These are phyloP conservation scores for Nadsonia starkeyi-henricii DNA, from an alignment of 1,139 yeast species.

Conservation along the genomic window DNA sequence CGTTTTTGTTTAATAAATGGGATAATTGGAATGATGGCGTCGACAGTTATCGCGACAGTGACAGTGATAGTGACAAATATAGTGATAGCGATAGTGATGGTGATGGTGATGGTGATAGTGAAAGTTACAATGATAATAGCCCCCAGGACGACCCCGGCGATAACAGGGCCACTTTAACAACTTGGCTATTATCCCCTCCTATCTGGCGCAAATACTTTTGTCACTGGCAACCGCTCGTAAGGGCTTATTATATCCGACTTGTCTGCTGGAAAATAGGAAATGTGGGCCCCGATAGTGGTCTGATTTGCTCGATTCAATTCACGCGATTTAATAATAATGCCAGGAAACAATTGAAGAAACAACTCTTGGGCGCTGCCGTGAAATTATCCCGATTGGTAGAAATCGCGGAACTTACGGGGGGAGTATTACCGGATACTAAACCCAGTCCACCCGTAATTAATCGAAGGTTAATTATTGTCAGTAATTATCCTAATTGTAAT, in stretches of 20 bases:
- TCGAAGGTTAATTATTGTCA: conserved; percentile 30
- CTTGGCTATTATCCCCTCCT: conserved; percentile 38
- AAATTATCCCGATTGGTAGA: conserved; percentile 14
- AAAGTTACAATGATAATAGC: too few species aligned
- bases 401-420: conserved; percentile 8
- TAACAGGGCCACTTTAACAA: conserved; percentile 30
- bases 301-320: conserved; percentile 17
- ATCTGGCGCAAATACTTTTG: conserved; percentile 46
- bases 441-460: conserved; percentile 40
- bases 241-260: conserved; percentile 54
- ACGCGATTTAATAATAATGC: conserved; percentile 21
- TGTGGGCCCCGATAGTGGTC: conserved; percentile 18
- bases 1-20: conserved; percentile 65
- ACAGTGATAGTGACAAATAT: too few species aligned
- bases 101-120: conserved; percentile 12
- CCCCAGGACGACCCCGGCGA: neutral
- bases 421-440: conserved; percentile 17
- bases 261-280: conserved; percentile 55
- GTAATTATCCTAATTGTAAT: too few species aligned
- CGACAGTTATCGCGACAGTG: too few species aligned
- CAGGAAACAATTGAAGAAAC: conserved; percentile 14
- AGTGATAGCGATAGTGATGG: too few species aligned
- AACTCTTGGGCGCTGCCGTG: conserved; percentile 15
- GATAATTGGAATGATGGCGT: too few species aligned
- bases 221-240: conserved; percentile 69